Evolutionary conservation across 2,329 filamentous ascomycete genomes (phyloP), one percentile per base, ranked within the genome.

Genomic region (Emergomyces orientalis): DNA sequence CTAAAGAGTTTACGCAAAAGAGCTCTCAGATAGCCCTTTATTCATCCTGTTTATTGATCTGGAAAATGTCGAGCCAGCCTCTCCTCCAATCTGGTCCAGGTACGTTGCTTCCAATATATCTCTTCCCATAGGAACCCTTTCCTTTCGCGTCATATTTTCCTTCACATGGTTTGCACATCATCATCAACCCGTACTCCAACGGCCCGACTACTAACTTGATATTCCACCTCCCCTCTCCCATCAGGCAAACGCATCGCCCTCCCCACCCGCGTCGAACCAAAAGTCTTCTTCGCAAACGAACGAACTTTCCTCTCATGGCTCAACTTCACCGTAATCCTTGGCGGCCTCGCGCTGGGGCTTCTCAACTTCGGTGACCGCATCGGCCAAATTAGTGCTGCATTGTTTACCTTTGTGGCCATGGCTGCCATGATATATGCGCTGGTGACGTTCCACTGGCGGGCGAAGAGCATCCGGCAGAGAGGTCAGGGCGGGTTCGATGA

Each of bases 251-350:
- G 93, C 75, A 97, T 99, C 75, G 93, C 94, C 72, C 90, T 99
- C 67, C 94, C 94, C 63, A 97, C 93, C 65, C 91, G 94, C 69
- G 93, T 99, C 78, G 94, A 99, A 79, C 94, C 94, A 71, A 99
- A 99, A 80, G 94, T 99, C 82, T 99, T 97, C 86, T 99, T 99
- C 83, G 94, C 94, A 79, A 99, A 99, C 83, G 94, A 99, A 81
- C 91, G 94, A 67, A 99, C 94, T 67, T 99, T 99, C 77, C 87
- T 99, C 73, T 96, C 91, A 78, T 99, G 94, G 94, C 90, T 99
- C 73, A 99, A 99, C 84, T 97, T 97, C 83, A 96, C 92, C 76
- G 92, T 99, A 73, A 93, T 99, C 78, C 89, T 99, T 65, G 94
- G 94, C 73, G 94, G 94, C 67, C 87, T 99, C 59, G 93, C 94